phyloP scores from a whole-genome alignment of 2,329 filamentous ascomycete species.

The Didymosphaeria variabile region DNA sequence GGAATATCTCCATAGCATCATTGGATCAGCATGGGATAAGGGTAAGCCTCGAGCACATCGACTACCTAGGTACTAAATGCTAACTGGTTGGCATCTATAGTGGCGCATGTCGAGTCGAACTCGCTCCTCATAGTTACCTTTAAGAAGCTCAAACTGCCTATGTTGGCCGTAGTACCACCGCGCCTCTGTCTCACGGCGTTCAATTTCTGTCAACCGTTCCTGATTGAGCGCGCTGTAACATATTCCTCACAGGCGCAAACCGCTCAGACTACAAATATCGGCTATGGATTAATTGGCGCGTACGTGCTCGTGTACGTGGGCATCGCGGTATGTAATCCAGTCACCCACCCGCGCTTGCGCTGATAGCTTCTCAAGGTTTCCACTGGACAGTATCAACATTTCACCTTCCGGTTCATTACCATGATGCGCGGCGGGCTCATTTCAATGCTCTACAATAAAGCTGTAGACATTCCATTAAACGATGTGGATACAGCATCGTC shows the following conservation, averaged over 20 bases:
- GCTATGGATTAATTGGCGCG: constrained; percentile 45
- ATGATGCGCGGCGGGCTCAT: constrained; percentile 49
- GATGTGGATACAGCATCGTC: constrained; percentile 42
- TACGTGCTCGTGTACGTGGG: constrained; percentile 47
- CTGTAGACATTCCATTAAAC: constrained; percentile 38
- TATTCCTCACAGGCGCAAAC: constrained; percentile 33
- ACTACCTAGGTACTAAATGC: not conserved
- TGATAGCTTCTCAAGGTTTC: constrained; percentile 36
- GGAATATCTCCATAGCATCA: constrained; percentile 49
- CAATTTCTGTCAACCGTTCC: constrained; percentile 49
- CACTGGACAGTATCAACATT: constrained; percentile 46
- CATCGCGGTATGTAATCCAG: constrained; percentile 38
- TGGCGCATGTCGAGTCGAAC: constrained; percentile 27
- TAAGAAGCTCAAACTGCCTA: constrained; percentile 39
- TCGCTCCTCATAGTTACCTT: constrained; percentile 39
- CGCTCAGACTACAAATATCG: constrained; percentile 36
- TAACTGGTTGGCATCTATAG: constrained; percentile 20
- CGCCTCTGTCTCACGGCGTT: constrained; percentile 45
- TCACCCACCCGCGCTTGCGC: constrained; percentile 8
- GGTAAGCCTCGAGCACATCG: constrained; percentile 36
- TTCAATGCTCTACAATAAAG: constrained; percentile 48
- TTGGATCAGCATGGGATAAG: constrained; percentile 53
- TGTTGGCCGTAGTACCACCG: constrained; percentile 41
- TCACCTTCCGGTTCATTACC: constrained; percentile 45
- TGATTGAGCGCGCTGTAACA: constrained; percentile 43